Evolutionary conservation across 164 flowering plant genomes (phyloP).

Genomic region (Malania oleifera): DNA sequence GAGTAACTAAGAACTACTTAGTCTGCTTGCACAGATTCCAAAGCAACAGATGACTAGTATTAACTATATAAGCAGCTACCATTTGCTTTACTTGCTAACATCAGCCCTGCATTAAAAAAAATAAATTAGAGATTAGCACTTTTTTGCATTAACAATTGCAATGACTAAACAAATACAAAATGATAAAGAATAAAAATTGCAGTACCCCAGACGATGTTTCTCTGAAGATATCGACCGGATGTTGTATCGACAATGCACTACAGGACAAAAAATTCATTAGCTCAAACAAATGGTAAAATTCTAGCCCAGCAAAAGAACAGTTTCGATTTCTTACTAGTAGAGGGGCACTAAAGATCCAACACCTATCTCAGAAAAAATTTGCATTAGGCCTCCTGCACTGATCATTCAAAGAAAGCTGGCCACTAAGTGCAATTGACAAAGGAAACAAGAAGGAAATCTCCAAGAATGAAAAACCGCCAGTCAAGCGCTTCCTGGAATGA

Average conservation of each 20-base stretch:
- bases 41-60: slow-evolving; percentile 17
- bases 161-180: neutral
- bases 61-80: slow-evolving; percentile 24
- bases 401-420: slow-evolving; percentile 32
- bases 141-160: neutral
- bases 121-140: neutral
- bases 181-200: neutral
- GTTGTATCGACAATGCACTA: slow-evolving; percentile 49
- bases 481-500: slow-evolving; percentile 81
- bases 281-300: neutral
- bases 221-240: slow-evolving; percentile 25
- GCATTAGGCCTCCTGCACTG: slow-evolving; percentile 54
- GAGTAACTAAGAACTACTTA: slow-evolving; percentile 17
- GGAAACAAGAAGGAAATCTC: slow-evolving; percentile 71
- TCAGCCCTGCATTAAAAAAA: slow-evolving; percentile 41
- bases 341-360: slow-evolving; percentile 49
- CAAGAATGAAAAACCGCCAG: slow-evolving; percentile 73
- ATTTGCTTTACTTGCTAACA: slow-evolving; percentile 21
- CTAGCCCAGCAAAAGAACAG: neutral
- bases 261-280: neutral
- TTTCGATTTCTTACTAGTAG: slow-evolving; percentile 40
- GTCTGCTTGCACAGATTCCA: slow-evolving; percentile 21
- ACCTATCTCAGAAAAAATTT: slow-evolving; percentile 43
- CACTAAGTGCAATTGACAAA: slow-evolving; percentile 95
- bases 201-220: slow-evolving; percentile 40